Base-by-base conservation (phyloP, 352 stramenopile genomes). In the Achlya hypogyna region DNA sequence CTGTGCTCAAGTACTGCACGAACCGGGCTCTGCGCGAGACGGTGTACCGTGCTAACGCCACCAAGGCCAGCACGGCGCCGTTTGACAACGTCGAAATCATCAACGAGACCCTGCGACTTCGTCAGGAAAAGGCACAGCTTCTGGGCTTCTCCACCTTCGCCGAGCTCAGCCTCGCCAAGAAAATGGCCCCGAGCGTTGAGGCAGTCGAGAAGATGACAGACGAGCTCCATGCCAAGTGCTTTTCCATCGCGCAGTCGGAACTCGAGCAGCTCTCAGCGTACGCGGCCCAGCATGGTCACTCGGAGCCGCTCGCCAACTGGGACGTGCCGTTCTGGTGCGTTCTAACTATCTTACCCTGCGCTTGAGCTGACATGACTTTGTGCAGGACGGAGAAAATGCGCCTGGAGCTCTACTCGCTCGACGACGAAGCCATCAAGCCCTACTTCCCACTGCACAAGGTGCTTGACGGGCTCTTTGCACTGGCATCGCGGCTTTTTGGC, bases 391-490 rank as follows among this genome's bases (percentile, higher is more conserved):
- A 99, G 72, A 83, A 96, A 53, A 78, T 98, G 5, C 98, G 98
- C 73, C 92, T 98, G 51, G 90, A 96, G 25, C 93, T 91, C 35
- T 99, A 97, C 71, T 71, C 93, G 53, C 93, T 98, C 73, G 98
- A 82, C 25, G 94, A 99, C 71, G 97, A 99, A 77, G 93, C 98
- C 62, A 91, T 99, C 42, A 93, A 97, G 67, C 94, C 96, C 0
- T 99, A 98, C 77, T 99, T 99, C 76, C 87, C 95, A 14, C 82
- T 99, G 1, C 88, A 96, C 53, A 86, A 88, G 52, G 94, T 86
- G 14, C 81, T 98, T 0, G 82, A 98, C 28, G 97, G 97, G 10
- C 87, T 99, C 65, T 99, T 99, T 73, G 75, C 74, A n/a, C 78
- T 99, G n/a, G 92, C 96, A 6, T 84, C 94, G 43, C 77, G 89